Conservation (phyloP, 352 stramenopile genomes). For the Globisporangium sylvaticum region DNA sequence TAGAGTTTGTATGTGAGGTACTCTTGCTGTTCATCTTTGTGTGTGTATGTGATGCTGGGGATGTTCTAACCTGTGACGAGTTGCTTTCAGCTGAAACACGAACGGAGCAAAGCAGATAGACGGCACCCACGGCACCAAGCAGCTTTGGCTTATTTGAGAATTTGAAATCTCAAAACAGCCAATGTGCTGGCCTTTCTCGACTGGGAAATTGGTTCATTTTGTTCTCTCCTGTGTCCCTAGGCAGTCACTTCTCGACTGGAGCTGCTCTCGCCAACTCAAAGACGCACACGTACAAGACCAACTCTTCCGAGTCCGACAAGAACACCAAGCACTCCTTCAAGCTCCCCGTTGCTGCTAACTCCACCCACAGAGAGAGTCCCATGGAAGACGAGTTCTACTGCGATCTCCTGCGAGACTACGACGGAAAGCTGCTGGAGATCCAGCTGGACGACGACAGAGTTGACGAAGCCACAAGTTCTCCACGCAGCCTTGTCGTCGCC, state of each 20-base stretch:
- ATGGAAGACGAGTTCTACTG: conserved; percentile 25
- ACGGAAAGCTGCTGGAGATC: conserved; percentile 30
- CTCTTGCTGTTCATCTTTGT: neutral
- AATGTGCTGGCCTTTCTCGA: neutral
- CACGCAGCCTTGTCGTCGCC: neutral
- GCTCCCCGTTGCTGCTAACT: neutral
- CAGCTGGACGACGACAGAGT: conserved; percentile 22
- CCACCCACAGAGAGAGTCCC: neutral
- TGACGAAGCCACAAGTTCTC: neutral
- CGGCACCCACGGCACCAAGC: neutral
- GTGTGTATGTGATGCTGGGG: neutral
- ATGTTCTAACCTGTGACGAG: neutral
- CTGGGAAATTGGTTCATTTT: neutral
- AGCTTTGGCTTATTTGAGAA: neutral
- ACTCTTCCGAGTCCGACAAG: neutral
- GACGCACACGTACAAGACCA: neutral
- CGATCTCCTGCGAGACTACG: conserved; percentile 22
- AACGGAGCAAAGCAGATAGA: neutral
- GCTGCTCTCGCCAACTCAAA: neutral
- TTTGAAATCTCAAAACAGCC: neutral
- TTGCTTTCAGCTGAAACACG: neutral
- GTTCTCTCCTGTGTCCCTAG: neutral
- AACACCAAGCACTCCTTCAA: neutral
- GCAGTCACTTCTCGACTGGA: neutral
- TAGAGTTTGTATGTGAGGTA: neutral